These are phyloP conservation scores for Pouteria glomerata DNA, from an alignment of 148 eudicot species.

Conservation along the genomic window DNA sequence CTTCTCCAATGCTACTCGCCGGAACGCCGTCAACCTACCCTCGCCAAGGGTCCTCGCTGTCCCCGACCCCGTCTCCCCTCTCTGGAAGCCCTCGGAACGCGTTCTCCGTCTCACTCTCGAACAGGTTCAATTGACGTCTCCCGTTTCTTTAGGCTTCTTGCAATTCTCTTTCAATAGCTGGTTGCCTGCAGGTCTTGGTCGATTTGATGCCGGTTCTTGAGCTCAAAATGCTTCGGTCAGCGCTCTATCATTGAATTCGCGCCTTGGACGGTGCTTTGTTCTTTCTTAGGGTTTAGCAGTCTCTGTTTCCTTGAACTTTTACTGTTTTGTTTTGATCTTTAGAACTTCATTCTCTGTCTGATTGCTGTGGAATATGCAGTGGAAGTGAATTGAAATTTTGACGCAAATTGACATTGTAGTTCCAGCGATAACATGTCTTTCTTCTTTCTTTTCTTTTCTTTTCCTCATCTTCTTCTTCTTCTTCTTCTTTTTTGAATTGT, in stretches of 20 bases:
- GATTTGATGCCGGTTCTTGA: not conserved
- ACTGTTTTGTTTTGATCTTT: not conserved
- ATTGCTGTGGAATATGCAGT: not conserved
- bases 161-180: not conserved
- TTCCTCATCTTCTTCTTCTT: not conserved
- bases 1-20: constrained; percentile 25
- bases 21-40: constrained; percentile 23
- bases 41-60: constrained; percentile 12
- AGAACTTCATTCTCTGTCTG: not conserved
- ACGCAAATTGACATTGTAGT: not conserved
- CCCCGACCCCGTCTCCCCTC: constrained; percentile 29
- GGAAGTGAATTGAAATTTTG: not conserved
- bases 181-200: not conserved
- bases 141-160: not conserved
- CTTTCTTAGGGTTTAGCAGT: not conserved
- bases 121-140: constrained; percentile 24
- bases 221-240: not conserved
- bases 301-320: not conserved
- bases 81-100: constrained; percentile 54
- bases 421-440: not conserved
- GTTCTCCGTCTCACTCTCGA: constrained; percentile 32
- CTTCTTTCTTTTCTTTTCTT: not conserved
- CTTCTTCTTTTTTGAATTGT: not conserved
- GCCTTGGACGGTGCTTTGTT: not conserved
- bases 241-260: not conserved